phyloP scores from a whole-genome alignment of 345 rosid species.

The Hypericum androsaemum region DNA sequence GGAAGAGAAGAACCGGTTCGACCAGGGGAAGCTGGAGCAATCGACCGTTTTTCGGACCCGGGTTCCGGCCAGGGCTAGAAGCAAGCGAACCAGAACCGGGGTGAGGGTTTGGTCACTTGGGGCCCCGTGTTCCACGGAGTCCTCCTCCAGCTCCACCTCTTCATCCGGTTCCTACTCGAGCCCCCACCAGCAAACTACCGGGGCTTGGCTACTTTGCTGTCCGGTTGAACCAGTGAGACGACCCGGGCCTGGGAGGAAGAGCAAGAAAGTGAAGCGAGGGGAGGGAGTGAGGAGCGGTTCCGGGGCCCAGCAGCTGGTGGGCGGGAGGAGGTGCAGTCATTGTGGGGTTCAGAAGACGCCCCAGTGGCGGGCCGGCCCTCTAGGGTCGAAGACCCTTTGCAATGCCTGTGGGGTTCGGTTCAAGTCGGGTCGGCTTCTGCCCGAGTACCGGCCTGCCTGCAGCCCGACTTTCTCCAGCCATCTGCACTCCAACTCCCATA shows the following conservation, averaged over 20 bases:
- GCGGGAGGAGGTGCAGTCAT: slow-evolving; percentile 62
- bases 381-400: slow-evolving; percentile 79
- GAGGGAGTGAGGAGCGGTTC: slow-evolving; percentile 4
- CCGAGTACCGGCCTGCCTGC: slow-evolving; percentile 87
- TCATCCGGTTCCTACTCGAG: slow-evolving; percentile 25
- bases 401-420: slow-evolving; percentile 90
- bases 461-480: slow-evolving; percentile 79
- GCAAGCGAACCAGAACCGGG: slow-evolving; percentile 61
- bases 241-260: slow-evolving; percentile 22
- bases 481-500: slow-evolving; percentile 78
- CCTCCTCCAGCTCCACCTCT: slow-evolving; percentile 37
- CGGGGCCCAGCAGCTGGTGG: slow-evolving; percentile 13
- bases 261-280: slow-evolving; percentile 20
- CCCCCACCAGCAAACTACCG: slow-evolving; percentile 13
- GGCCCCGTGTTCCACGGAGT: slow-evolving; percentile 41
- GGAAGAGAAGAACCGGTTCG: slow-evolving; percentile 12
- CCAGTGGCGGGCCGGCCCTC: slow-evolving; percentile 92
- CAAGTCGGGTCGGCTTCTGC: slow-evolving; percentile 81
- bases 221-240: slow-evolving; percentile 14
- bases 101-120: slow-evolving; percentile 49
- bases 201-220: slow-evolving; percentile 15
- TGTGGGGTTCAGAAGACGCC: slow-evolving; percentile 91
- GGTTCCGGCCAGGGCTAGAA: slow-evolving; percentile 70
- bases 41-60: slow-evolving; percentile 26
- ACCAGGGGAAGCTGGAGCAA: slow-evolving; percentile 15